Percentiles rank a stretch among this genome's conserved stretches.
Evolutionary conservation across 2,329 filamentous ascomycete genomes (phyloP).

Genomic region (Aaosphaeria arxii): DNA sequence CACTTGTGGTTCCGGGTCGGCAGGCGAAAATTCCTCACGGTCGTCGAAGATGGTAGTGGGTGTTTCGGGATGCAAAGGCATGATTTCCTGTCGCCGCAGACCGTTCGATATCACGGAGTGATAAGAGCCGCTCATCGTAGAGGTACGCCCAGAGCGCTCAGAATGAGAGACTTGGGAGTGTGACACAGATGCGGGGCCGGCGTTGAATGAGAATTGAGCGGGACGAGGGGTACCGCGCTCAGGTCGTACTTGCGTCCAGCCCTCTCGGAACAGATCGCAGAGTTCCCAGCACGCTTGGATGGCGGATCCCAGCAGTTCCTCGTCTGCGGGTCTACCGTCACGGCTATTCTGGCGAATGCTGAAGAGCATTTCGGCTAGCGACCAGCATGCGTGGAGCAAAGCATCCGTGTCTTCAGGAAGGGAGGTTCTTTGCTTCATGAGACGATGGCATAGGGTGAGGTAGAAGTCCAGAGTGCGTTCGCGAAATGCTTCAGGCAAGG

Average conservation of each 20-base stretch:
- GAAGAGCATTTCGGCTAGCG: slow-evolving; percentile 88
- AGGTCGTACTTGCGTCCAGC: slow-evolving; percentile 84
- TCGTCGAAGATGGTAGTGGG: slow-evolving; percentile 96
- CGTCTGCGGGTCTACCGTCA: slow-evolving; percentile 70
- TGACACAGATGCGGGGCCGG: slow-evolving; percentile 42
- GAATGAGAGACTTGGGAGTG: slow-evolving; percentile 28
- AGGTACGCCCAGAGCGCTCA: slow-evolving; percentile 29
- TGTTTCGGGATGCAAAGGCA: slow-evolving; percentile 66
- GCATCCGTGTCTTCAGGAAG: slow-evolving; percentile 79
- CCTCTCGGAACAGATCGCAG: slow-evolving; percentile 87
- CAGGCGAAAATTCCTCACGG: slow-evolving; percentile 69
- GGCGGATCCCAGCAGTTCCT: slow-evolving; percentile 81
- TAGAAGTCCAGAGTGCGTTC: slow-evolving; percentile 94
- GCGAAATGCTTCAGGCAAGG: slow-evolving; percentile 78
- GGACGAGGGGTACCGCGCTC: slow-evolving; percentile 83
- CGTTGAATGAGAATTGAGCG: slow-evolving; percentile 67
- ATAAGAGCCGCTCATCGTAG: slow-evolving; percentile 45
- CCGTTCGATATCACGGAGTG: slow-evolving; percentile 43
- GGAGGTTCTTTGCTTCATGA: slow-evolving; percentile 91
- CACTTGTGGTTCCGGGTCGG: slow-evolving; percentile 63
- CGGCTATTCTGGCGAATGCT: slow-evolving; percentile 79
- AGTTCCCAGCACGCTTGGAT: slow-evolving; percentile 94
- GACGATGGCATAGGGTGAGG: slow-evolving; percentile 83
- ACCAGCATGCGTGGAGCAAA: slow-evolving; percentile 82
- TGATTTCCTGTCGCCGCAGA: slow-evolving; percentile 16